Evolutionary conservation across 169 alveolate genomes (phyloP).

Genomic region (Perkinsus marinus): DNA sequence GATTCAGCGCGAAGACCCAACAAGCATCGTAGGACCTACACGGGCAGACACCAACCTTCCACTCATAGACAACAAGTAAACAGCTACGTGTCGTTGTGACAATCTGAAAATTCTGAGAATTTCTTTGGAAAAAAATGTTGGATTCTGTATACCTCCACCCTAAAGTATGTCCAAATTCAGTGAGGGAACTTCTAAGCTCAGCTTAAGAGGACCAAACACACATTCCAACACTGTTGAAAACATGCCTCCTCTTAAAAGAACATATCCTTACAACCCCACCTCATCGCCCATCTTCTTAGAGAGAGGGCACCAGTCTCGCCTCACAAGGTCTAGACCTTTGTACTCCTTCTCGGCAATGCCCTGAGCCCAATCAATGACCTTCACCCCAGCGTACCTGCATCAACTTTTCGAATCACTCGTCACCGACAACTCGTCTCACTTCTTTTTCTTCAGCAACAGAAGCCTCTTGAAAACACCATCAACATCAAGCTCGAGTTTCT

Average conservation of each 20-base stretch:
- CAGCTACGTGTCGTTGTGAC: too few relatives aligned
- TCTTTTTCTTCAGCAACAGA: slow-evolving; percentile 90
- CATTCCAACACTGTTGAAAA: too few relatives aligned
- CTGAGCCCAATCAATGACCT: slow-evolving; percentile 51
- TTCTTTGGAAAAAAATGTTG: too few relatives aligned
- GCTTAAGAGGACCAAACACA: too few relatives aligned
- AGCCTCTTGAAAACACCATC: slow-evolving; percentile 90
- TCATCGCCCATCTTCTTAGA: slow-evolving; percentile 71
- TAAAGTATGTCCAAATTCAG: too few relatives aligned
- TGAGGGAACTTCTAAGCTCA: too few relatives aligned
- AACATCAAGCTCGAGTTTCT: slow-evolving; percentile 85
- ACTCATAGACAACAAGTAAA: too few relatives aligned
- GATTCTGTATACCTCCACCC: too few relatives aligned
- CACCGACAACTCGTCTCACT: slow-evolving; percentile 76
- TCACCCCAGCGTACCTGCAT: not conserved
- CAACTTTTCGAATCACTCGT: slow-evolving; percentile 27
- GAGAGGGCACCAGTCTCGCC: slow-evolving; percentile 94
- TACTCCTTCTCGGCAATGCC: slow-evolving; percentile 63
- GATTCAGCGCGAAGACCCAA: not conserved
- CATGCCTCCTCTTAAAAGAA: too few relatives aligned
- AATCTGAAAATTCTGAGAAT: too few relatives aligned
- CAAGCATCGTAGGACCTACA: not conserved
- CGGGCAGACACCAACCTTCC: slow-evolving; percentile 1
- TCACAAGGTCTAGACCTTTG: slow-evolving; percentile 94
- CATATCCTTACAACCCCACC: slow-evolving; percentile 19